A percentile compares a stretch with the other conserved stretches of the same genome.
Conservation (phyloP, 768 basidiomycete species). For the Hemileccinum rubropunctum region DNA sequence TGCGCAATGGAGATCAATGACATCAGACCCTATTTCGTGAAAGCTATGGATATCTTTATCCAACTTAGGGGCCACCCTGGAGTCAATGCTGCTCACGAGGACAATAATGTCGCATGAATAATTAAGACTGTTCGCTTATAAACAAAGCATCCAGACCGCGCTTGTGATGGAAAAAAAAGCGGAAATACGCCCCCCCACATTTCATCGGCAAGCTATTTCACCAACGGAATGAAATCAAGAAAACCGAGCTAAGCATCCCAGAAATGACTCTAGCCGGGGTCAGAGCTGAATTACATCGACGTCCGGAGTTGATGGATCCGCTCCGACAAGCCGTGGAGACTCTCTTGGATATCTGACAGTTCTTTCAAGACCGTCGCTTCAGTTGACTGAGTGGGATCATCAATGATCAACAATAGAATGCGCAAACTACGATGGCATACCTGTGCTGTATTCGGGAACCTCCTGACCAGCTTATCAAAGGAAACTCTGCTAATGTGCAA, state of each 20-base stretch:
- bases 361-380: conserved; percentile 68
- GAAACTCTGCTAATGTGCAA: conserved; percentile 66
- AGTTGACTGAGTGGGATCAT: conserved; percentile 50
- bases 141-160: not conserved
- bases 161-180: not conserved
- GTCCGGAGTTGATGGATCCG: conserved; percentile 31
- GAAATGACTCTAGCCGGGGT: not conserved
- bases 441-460: conserved; percentile 69
- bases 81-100: conserved; percentile 1
- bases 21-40: conserved; percentile 84
- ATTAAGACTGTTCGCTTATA: not conserved
- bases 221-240: not conserved
- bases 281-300: conserved; percentile 4
- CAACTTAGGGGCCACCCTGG: conserved; percentile 43
- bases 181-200: not conserved
- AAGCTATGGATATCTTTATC: conserved; percentile 72
- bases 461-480: conserved; percentile 66
- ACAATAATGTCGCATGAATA: conserved; percentile 5
- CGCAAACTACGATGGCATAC: conserved; percentile 38
- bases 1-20: conserved; percentile 94
- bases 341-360: conserved; percentile 51
- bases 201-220: conserved; percentile 4
- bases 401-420: conserved; percentile 4
- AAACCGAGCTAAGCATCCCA: not conserved
- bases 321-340: conserved; percentile 37